Base-by-base conservation (phyloP, 805 yeast genomes). In the Candida maesae region DNA sequence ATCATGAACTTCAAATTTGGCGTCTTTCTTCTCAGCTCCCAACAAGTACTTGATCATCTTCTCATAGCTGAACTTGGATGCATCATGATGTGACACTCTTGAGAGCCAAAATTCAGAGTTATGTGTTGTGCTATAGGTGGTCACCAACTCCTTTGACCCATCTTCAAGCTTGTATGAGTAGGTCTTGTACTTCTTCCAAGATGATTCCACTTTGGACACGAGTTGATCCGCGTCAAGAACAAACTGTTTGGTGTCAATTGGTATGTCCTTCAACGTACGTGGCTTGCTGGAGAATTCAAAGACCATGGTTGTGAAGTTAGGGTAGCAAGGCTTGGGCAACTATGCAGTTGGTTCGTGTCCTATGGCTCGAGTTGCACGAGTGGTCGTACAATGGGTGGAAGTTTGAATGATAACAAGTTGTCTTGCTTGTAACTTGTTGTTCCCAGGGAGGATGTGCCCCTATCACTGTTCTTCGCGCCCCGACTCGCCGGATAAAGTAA, bases 101-200 rank as follows among this genome's bases (percentile, higher is more conserved):
- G 65, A 50, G 20, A 64, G 42, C 71, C 71, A 66, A 38, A 52
- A 58, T 15, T 65, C 70, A 1, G 46, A 42, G 12, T 48, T 55
- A 6, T 51, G 23, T 14, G 32, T 42, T 3, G 53, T 52, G 2
- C 58, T 51, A 43, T 59, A 64, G 1, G 67, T 61, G n/a, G 61
- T 60, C 18, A 63, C 67, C 2, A 48, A 45, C 23, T 56, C 55
- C 21, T 51, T 51, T 13, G 38, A 41, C 7, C 58, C 56, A 20
- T 56, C 58, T 6, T 51, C 39, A 4, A 55, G 42, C 20, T 55
- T 53, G 36, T 56, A 61, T 16, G 47, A 45, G 44, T 61, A 65
- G 2, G 53, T 47, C 46, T 63, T 63, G 38, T 61, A 60, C 44
- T 53, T 52, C 44, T 56, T 59, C 69, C 69, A 65, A 2, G 40